These are phyloP conservation scores for Eryngium alpinum DNA, from an alignment of 140 eudicot genomes.

Conservation along the genomic window DNA sequence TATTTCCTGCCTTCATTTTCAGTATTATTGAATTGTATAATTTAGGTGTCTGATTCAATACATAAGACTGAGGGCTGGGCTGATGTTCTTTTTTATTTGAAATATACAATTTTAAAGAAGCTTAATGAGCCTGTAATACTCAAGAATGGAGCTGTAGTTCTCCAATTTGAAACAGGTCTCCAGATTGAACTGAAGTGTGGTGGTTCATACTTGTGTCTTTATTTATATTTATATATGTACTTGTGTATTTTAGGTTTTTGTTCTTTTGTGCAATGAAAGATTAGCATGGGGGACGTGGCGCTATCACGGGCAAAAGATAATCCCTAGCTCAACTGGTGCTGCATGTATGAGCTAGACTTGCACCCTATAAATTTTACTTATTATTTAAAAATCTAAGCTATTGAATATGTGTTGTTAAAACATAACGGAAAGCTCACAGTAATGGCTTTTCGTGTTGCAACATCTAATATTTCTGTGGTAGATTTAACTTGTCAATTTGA, in stretches of 20 bases:
- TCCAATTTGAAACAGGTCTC: slow-evolving; percentile 85
- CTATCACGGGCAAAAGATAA: slow-evolving; percentile 89
- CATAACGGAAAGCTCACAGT: slow-evolving; percentile 96
- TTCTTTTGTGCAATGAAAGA: slow-evolving; percentile 99
- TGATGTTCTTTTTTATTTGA: slow-evolving; percentile 15
- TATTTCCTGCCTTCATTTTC: too few relatives aligned
- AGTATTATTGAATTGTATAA: too few relatives aligned
- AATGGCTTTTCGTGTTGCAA: slow-evolving; percentile 95
- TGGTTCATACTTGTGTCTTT: too few relatives aligned
- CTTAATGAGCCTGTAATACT: slow-evolving; percentile 70
- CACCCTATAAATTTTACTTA: not conserved
- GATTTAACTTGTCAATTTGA: slow-evolving; percentile 95
- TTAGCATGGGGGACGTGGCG: slow-evolving; percentile 99
- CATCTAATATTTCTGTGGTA: slow-evolving; percentile 90
- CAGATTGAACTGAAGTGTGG: slow-evolving; percentile 92
- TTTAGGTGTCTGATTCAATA: not conserved
- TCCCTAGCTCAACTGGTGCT: slow-evolving; percentile 97
- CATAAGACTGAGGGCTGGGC: not conserved
- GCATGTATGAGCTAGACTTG: slow-evolving; percentile 50
- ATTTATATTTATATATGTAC: too few relatives aligned
- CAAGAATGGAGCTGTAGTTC: slow-evolving; percentile 52
- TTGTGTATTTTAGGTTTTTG: too few relatives aligned
- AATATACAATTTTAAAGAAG: slow-evolving; percentile 83
- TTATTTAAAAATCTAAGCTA: slow-evolving; percentile 50
- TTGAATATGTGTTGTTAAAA: slow-evolving; percentile 89